Evolutionary conservation across 2,329 filamentous ascomycete species (phyloP), one percentile per base, ranked within the genome.

Genomic region (Delphinella strobiligena): DNA sequence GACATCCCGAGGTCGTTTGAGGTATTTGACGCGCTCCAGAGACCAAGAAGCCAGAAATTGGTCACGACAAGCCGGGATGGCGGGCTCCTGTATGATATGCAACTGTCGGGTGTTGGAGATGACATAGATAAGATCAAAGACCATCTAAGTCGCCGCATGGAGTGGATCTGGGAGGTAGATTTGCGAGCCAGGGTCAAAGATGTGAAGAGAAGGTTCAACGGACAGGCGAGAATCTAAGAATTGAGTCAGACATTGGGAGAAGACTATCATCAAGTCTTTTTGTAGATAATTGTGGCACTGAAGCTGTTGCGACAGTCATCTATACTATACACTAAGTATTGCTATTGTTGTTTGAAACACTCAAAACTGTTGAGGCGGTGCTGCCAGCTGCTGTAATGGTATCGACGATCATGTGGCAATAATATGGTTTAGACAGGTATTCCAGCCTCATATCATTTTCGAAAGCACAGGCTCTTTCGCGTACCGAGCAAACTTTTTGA

Each of bases 121-220:
- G 56, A 64, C 45, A 38, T 58, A 9, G 50, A 54, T 5, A 55
- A 52, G 17, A 43, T 62, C 15, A 51, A 54, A 41, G 17, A 45
- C 15, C 54, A 56, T 37, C 49, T 61, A 14, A 34, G 40, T 10
- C 38, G 32, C 5, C 53, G 59, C 30, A 60, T 61, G 56, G 38
- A 45, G 12, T 65, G 59, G 59, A 58, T 64, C 7, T 66, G 62
- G 62, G 52, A 62, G 4, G 49, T 59, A 29, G 54, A 63, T 27
- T 27, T 27, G 22, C 22, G 12, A 27, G 22, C 22, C 12, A 27
- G 22, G 12, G 22, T 27, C 12, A 12, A 27, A 12, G 22, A 27
- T 7, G 22, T 12, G 22, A 7, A 12, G 22, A 7, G 12, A 12
- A 7, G 12, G 22, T 27, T 27, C 22, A 7, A 27, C 22, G 12